phyloP scores from a whole-genome alignment of 345 rosid genomes.

The Cochlearia excelsa region DNA sequence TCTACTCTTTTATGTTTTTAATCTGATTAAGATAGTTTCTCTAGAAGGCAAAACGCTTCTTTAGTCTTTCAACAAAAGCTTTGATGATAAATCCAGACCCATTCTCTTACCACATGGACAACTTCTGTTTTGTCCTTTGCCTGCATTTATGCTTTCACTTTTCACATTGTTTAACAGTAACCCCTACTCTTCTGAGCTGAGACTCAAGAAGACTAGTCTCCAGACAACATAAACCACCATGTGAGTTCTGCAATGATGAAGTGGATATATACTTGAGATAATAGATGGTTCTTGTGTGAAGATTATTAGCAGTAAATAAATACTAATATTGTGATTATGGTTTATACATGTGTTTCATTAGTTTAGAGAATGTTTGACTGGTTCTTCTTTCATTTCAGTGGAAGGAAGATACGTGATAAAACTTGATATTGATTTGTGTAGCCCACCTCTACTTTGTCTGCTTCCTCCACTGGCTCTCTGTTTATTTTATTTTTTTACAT shows the following conservation, averaged over 20 bases:
- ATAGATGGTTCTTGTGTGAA: constrained; percentile 1
- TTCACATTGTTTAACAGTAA: constrained; percentile 9
- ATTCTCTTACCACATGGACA: constrained; percentile 35
- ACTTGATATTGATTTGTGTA: constrained; percentile 35
- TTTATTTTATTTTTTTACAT: constrained; percentile 7
- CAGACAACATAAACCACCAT: constrained; percentile 19
- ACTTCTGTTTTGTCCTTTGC: constrained; percentile 19
- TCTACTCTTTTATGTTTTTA: neutral
- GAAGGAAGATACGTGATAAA: constrained; percentile 33
- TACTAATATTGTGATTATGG: neutral
- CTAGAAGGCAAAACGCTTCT: constrained; percentile 22
- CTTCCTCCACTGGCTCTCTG: constrained; percentile 33
- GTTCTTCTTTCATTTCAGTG: constrained; percentile 12
- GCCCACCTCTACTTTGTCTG: constrained; percentile 39
- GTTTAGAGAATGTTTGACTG: constrained; percentile 38
- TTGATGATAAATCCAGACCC: constrained; percentile 17
- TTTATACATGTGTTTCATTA: neutral
- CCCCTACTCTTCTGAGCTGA: constrained; percentile 16
- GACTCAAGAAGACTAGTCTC: constrained; percentile 15
- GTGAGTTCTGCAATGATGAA: constrained; percentile 17
- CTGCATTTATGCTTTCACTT: constrained; percentile 14
- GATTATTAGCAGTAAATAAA: neutral
- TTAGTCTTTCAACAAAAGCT: constrained; percentile 1
- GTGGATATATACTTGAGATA: neutral
- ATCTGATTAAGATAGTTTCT: constrained; percentile 27